These are phyloP conservation scores for Lasiosphaeriaceae sp. DNA, from an alignment of 495 filamentous ascomycete genomes.

Conservation along the genomic window DNA sequence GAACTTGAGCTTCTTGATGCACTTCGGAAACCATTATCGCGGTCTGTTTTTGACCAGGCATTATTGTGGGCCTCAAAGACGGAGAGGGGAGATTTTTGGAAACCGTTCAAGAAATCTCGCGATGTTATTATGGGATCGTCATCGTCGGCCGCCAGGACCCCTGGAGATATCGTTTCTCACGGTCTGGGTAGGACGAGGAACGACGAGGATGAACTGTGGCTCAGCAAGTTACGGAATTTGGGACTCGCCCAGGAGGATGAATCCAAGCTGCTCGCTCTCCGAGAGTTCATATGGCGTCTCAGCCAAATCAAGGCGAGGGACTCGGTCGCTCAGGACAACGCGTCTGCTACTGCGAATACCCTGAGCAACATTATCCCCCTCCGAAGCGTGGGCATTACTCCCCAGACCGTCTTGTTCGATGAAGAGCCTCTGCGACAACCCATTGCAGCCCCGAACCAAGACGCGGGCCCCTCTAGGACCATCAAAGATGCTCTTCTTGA, in stretches of 20 bases:
- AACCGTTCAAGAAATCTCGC: constrained; percentile 59
- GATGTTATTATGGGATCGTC: constrained; percentile 60
- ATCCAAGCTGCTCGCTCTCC: constrained; percentile 77
- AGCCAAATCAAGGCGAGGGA: constrained; percentile 65
- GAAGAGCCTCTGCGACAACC: constrained; percentile 45
- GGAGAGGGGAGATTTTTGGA: constrained; percentile 84
- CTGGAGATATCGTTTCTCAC: constrained; percentile 28
- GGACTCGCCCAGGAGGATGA: constrained; percentile 85
- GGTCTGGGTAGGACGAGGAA: constrained; percentile 57
- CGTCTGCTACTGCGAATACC: constrained; percentile 20
- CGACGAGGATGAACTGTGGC: constrained; percentile 96
- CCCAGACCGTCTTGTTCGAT: constrained; percentile 90
- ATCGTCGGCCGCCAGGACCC: constrained; percentile 24
- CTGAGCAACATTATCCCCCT: constrained; percentile 68
- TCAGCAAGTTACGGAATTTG: constrained; percentile 74
- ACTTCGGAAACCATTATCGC: constrained; percentile 77
- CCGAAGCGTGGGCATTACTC: constrained; percentile 65
- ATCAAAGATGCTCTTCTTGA: constrained; percentile 90
- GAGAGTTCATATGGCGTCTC: constrained; percentile 89
- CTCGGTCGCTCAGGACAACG: constrained; percentile 26
- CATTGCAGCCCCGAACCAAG: constrained; percentile 14
- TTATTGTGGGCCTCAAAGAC: constrained; percentile 79
- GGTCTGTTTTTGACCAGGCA: constrained; percentile 77
- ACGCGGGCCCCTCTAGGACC: constrained; percentile 57
- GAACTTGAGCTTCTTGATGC: constrained; percentile 74